Base-by-base conservation (phyloP, 1,139 yeast genomes). In the Nakaseomyces kungkrabaensis region DNA sequence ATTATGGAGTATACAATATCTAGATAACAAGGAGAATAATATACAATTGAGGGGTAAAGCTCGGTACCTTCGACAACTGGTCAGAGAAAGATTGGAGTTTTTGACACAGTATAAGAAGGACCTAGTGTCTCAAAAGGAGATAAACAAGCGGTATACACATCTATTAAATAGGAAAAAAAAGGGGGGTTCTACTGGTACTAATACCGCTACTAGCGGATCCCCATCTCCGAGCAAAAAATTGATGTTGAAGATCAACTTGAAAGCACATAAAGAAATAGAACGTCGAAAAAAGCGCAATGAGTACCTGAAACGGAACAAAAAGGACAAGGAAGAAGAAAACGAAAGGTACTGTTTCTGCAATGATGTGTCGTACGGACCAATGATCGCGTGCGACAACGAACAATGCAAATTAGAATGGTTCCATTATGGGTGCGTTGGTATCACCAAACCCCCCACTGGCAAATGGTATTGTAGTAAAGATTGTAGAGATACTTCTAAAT, bases 381-480 rank as follows among this genome's bases (percentile, higher is more conserved):
- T 88, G 96, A 82, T 88, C 67, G 96, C 95, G 0, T 88, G 96
- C 66, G 96, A 88, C 64, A 85, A 85, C 60, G 81, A 79, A 22
- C 81, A 81, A 56, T 88, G 96, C 70, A 78, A 81, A 56, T 8
- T 6, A 11, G 96, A 87, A 65, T 88, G 96, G 96, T 88, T 87
- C 66, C 85, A 80, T 61, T 78, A 77, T 58, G 77, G 72, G 37
- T 88, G 96, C 71, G 95, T 88, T 47, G 95, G 95, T 2, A 75
- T 88, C 55, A 78, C 78, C 48, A 81, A 83, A 54, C 86, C 90
- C 2, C 97, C 97, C 5, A 49, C 48, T 27, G 95, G 95, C 1
- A 84, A 85, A 58, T 89, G 97, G 97, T 89, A 77, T 60, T 89
- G 97, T 68, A 88, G 86, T 58, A 95, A 84, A 54, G 83, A 94